Evolutionary conservation across 441 rosid species (phyloP).

Genomic region (Corymbia citriodora): DNA sequence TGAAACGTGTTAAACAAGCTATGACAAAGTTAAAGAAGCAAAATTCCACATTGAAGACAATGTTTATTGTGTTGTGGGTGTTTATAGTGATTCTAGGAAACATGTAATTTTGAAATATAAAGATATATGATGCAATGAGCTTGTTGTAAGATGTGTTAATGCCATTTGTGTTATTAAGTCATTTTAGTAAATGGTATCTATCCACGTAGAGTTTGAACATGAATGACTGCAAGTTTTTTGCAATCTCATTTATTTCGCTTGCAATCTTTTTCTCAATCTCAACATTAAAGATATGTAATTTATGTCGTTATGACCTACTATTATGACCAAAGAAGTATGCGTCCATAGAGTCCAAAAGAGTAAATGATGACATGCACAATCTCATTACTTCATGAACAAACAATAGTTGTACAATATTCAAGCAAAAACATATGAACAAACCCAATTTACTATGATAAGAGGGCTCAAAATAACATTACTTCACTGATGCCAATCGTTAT

Average conservation of each 20-base stretch:
- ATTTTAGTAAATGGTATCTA: not conserved
- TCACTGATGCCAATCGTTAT: no score
- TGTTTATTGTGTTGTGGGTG: no score
- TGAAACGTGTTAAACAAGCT: accelerated
- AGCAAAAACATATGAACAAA: not conserved
- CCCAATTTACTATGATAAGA: not conserved
- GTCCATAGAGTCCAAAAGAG: not conserved
- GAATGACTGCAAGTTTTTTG: not conserved
- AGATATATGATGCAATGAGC: not conserved
- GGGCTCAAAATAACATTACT: accelerated
- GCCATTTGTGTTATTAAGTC: no score
- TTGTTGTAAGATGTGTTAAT: not conserved
- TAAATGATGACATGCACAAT: not conserved
- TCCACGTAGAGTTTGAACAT: not conserved
- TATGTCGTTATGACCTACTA: accelerated
- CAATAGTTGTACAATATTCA: accelerated
- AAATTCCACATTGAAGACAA: no score
- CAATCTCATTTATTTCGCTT: not conserved
- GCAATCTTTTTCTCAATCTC: not conserved
- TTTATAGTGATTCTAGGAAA: no score
- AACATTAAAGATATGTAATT: not conserved
- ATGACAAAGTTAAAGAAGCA: no score
- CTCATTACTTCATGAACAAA: not conserved
- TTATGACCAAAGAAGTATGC: not conserved
- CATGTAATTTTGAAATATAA: no score